Percentiles rank a stretch among this genome's conserved stretches.
phyloP scores from a whole-genome alignment of 805 yeast species.

The Brettanomyces naardenensis region DNA sequence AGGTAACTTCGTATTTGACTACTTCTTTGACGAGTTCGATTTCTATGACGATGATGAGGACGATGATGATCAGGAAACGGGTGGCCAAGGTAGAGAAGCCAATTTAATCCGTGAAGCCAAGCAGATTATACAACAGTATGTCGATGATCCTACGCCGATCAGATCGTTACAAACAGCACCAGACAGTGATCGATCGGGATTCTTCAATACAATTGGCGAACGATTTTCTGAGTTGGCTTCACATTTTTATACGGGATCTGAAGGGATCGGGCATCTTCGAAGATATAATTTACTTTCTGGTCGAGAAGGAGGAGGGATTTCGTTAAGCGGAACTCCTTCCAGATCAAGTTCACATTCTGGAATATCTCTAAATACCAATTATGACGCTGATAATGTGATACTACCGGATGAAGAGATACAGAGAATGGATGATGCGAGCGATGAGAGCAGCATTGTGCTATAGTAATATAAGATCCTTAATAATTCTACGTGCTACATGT shows the following conservation, averaged over 20 bases:
- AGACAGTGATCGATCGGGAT: background rate
- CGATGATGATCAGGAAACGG: slow-evolving; percentile 1
- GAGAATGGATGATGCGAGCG: background rate
- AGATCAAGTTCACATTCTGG: slow-evolving; percentile 20
- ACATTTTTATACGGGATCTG: background rate
- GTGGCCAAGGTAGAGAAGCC: slow-evolving; percentile 11
- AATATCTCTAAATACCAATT: slow-evolving; percentile 17
- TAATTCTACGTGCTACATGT: too few relatives aligned
- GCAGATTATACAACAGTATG: slow-evolving; percentile 18
- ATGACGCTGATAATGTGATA: slow-evolving; percentile 23
- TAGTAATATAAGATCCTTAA: too few relatives aligned
- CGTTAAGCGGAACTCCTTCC: background rate
- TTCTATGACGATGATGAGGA: slow-evolving; percentile 15
- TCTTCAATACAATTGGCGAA: background rate
- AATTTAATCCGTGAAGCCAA: slow-evolving; percentile 22
- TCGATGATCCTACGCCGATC: slow-evolving; percentile 3
- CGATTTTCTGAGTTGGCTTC: background rate
- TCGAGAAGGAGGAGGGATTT: slow-evolving; percentile 7
- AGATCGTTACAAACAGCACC: background rate
- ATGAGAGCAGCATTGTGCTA: too few relatives aligned
- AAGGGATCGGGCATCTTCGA: slow-evolving; percentile 15
- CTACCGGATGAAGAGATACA: slow-evolving; percentile 22
- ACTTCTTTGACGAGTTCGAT: slow-evolving; percentile 25
- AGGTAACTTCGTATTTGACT: slow-evolving; percentile 24
- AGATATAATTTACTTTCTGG: slow-evolving; percentile 15